These are phyloP conservation scores for Neocatenulostroma microsporum DNA, from an alignment of 2,329 filamentous ascomycete species.

Conservation along the genomic window DNA sequence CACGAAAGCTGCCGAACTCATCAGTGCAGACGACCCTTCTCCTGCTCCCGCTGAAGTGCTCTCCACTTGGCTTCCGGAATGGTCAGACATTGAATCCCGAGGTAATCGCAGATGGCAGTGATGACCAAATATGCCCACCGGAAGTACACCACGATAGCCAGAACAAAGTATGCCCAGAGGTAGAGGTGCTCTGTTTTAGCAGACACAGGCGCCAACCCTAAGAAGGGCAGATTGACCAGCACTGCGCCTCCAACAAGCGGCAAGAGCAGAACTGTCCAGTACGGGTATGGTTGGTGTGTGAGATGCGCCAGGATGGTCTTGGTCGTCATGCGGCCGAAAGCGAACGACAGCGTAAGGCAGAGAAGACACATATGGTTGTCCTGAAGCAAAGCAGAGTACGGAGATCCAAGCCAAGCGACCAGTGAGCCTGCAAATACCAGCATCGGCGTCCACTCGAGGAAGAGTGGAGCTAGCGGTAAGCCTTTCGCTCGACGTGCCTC, in stretches of 20 bases:
- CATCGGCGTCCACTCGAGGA: slow-evolving; percentile 93
- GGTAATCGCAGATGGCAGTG: slow-evolving; percentile 79
- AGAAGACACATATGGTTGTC: slow-evolving; percentile 89
- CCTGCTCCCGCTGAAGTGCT: slow-evolving; percentile 18
- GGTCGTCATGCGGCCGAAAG: slow-evolving; percentile 95
- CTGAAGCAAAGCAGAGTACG: slow-evolving; percentile 69
- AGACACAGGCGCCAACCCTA: slow-evolving; percentile 63
- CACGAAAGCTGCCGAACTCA: too few species aligned
- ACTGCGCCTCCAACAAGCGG: slow-evolving; percentile 81
- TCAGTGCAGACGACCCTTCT: background rate
- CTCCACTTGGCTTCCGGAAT: slow-evolving; percentile 47
- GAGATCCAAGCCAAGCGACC: slow-evolving; percentile 80
- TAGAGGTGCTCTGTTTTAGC: slow-evolving; percentile 63
- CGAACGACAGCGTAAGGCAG: slow-evolving; percentile 89
- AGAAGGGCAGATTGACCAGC: slow-evolving; percentile 69
- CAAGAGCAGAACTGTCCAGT: slow-evolving; percentile 86
- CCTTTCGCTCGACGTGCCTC: slow-evolving; percentile 63
- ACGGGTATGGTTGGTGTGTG: slow-evolving; percentile 87
- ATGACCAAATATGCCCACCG: slow-evolving; percentile 90
- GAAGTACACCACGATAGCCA: slow-evolving; percentile 79
- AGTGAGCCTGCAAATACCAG: slow-evolving; percentile 67
- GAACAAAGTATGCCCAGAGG: slow-evolving; percentile 73
- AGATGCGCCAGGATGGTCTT: slow-evolving; percentile 98
- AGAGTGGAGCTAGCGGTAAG: slow-evolving; percentile 70
- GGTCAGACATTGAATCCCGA: slow-evolving; percentile 91